phyloP scores from a whole-genome alignment of 495 filamentous ascomycete genomes.

The Aspergillus ostianus region DNA sequence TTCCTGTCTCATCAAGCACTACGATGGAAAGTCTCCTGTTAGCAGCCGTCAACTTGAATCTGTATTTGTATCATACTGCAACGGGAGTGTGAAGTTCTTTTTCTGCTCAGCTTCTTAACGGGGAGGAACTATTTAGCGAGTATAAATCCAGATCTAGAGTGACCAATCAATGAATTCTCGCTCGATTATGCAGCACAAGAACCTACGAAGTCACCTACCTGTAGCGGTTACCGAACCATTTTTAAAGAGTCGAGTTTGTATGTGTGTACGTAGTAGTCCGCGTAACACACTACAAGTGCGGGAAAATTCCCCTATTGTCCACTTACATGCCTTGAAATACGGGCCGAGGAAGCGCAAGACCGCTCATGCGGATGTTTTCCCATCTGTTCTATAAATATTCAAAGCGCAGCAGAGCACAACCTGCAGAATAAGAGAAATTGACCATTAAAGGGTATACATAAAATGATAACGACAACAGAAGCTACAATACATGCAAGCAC shows the following conservation, averaged over 20 bases:
- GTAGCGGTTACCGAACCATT: too few species aligned
- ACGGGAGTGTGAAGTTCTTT: too few species aligned
- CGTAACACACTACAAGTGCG: neutral
- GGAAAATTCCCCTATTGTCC: neutral
- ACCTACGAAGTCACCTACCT: too few species aligned
- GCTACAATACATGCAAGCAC: slow-evolving; percentile 5
- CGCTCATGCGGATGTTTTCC: too few species aligned
- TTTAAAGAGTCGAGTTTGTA: neutral
- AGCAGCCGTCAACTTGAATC: neutral
- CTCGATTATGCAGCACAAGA: too few species aligned
- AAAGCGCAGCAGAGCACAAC: neutral
- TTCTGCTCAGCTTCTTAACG: too few species aligned
- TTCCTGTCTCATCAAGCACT: neutral
- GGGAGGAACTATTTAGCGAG: too few species aligned
- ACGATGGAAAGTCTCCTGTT: neutral
- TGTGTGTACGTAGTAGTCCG: neutral
- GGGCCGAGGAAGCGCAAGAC: too few species aligned
- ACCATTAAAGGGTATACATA: slow-evolving; percentile 14
- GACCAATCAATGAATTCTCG: too few species aligned
- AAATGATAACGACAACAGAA: neutral
- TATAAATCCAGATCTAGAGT: too few species aligned
- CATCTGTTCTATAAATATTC: neutral
- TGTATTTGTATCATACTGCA: neutral
- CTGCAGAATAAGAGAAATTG: neutral
- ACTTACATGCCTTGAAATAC: too few species aligned